These are phyloP conservation scores for Cyclanthera cordifolia DNA, from an alignment of 306 rosid genomes.

Conservation along the genomic window DNA sequence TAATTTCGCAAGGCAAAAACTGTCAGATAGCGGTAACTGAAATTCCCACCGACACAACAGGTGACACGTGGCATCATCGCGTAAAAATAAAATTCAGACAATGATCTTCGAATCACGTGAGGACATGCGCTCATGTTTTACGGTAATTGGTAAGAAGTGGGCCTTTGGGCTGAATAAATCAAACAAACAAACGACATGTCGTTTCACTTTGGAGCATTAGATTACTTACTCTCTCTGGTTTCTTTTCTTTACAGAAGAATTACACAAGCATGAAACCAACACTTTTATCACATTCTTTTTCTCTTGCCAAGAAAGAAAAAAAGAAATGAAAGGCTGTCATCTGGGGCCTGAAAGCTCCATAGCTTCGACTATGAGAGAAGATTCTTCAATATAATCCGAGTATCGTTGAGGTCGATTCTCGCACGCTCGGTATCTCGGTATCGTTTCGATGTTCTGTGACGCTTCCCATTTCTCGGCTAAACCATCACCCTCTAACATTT, in stretches of 20 bases:
- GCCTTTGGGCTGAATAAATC: not conserved
- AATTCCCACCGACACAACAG: not conserved
- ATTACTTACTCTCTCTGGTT: not conserved
- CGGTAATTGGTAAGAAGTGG: not conserved
- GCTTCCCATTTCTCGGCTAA: slow-evolving; percentile 97
- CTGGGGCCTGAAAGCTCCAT: slow-evolving; percentile 99
- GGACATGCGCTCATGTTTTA: not conserved
- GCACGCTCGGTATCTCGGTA: slow-evolving; percentile 31
- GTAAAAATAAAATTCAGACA: not conserved
- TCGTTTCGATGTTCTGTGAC: slow-evolving; percentile 65
- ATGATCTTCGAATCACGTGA: not conserved
- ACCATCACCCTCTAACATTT: slow-evolving; percentile 96
- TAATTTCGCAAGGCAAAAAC: not conserved
- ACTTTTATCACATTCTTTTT: not conserved
- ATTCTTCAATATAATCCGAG: slow-evolving; percentile 84
- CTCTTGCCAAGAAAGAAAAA: not conserved
- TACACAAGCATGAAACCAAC: slow-evolving; percentile 10
- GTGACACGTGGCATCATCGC: not conserved
- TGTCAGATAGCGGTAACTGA: not conserved
- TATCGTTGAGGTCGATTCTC: slow-evolving; percentile 69
- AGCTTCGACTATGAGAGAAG: slow-evolving; percentile 81
- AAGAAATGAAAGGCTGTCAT: slow-evolving; percentile 27
- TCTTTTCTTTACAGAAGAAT: slow-evolving; percentile 9
- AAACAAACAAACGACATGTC: not conserved
- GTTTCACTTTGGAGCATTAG: not conserved